phyloP scores from a whole-genome alignment of 1,284 basidiomycete species.

The Meira miltonrushii region DNA sequence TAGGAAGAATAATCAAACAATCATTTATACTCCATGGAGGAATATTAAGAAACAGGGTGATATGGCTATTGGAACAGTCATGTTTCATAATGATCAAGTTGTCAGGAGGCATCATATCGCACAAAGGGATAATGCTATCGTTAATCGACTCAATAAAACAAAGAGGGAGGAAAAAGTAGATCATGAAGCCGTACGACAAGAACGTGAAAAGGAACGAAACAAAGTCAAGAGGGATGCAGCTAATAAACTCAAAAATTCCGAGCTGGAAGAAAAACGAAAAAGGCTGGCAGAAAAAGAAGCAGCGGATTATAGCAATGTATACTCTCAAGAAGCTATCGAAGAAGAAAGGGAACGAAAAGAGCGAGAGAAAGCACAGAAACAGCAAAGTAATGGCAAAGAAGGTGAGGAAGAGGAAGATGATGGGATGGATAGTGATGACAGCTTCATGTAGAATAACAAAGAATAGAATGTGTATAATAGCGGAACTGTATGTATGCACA shows the following conservation, averaged over 20 bases:
- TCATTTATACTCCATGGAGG: constrained; percentile 78
- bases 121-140: constrained; percentile 78
- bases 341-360: constrained; percentile 28
- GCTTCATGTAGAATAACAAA: constrained; percentile 32
- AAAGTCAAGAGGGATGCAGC: constrained; percentile 34
- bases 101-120: constrained; percentile 66
- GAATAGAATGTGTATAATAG: no score
- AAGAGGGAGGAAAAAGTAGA: constrained; percentile 68
- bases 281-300: constrained; percentile 60
- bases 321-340: constrained; percentile 41
- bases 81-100: constrained; percentile 83
- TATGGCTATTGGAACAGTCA: constrained; percentile 79
- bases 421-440: constrained; percentile 37
- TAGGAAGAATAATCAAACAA: constrained; percentile 86
- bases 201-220: constrained; percentile 56
- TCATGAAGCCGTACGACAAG: constrained; percentile 79
- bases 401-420: constrained; percentile 26
- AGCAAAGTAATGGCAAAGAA: constrained; percentile 16
- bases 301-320: constrained; percentile 50
- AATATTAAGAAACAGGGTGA: constrained; percentile 48
- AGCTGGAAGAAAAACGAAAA: constrained; percentile 30
- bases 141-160: constrained; percentile 93
- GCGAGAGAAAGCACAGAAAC: constrained; percentile 22
- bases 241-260: constrained; percentile 21
- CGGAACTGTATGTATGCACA: no score